These are phyloP conservation scores for Nakataea oryzae DNA, from an alignment of 2,329 filamentous ascomycete genomes.

Conservation along the genomic window DNA sequence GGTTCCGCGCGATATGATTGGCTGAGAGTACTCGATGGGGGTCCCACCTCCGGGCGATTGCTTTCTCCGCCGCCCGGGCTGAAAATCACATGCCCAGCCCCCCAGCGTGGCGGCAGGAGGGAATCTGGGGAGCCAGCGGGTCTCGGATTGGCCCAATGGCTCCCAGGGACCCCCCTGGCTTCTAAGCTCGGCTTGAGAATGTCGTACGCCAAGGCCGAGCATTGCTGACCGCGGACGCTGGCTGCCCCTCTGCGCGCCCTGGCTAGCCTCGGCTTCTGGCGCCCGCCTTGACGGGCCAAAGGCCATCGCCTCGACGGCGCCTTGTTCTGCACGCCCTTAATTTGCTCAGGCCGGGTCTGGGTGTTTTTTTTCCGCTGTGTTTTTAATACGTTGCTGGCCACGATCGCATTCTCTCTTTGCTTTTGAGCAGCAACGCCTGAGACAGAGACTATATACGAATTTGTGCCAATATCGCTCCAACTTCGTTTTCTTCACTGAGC, in stretches of 20 bases:
- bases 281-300: conserved; percentile 8
- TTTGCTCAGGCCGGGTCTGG: not conserved
- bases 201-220: conserved; percentile 8
- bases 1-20: not conserved
- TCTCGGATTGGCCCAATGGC: not conserved
- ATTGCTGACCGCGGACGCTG: not conserved
- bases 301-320: conserved; percentile 24
- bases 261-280: conserved; percentile 17
- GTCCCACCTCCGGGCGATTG: not conserved
- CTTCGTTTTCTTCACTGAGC: not conserved
- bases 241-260: conserved; percentile 6
- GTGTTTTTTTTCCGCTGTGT: not conserved
- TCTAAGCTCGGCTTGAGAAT: not conserved
- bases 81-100: not conserved
- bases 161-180: too few species aligned
- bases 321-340: not conserved
- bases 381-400: not conserved
- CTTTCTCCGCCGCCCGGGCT: not conserved
- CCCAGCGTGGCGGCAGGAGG: not conserved
- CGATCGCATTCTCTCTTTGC: not conserved
- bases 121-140: too few species aligned
- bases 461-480: too few species aligned
- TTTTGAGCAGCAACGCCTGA: too few species aligned
- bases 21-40: not conserved
- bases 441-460: too few species aligned